Evolutionary conservation across 1,139 yeast species (phyloP), one percentile per base, ranked within the genome.

Genomic region (Yamadazyma mexicana): DNA sequence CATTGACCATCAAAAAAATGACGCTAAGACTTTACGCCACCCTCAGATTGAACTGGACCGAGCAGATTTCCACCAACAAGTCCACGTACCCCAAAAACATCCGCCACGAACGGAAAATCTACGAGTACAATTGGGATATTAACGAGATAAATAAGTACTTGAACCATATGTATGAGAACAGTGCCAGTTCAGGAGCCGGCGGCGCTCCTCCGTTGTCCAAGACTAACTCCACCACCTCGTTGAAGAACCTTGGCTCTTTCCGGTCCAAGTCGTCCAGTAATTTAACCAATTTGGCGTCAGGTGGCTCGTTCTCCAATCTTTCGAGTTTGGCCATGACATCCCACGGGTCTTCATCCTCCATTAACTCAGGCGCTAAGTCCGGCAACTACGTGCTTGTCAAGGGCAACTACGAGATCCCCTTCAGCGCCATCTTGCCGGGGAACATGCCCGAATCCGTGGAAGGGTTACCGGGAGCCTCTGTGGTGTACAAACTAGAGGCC

Each of bases 381-480:
- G 34, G 37, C 3, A 43, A 44, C 35, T 61, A 58, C 43, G 61
- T 70, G 2, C 59, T 85, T 38, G 71, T 73, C 0, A 80, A 74
- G 46, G 98, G 98, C 1, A 88, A 87, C 58, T 89, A 92, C 58
- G 95, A 87, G 56, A 78, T 92, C 51, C 98, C 98, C 0, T 92
- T 92, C 57, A 83, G 85, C 47, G 77, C 94, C 1, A 75, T 89
- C 22, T 58, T 92, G 14, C 97, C 97, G 0, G 98, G 98, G 0
- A 75, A 80, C 29, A 73, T 87, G 41, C 83, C 89, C 0, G 98
- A 92, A 61, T 83, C 95, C 23, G 83, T 92, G 7, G 97, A 91
- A 58, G 97, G 97, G 2, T 70, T 89, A 37, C 91, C 91, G 1
- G 89, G 92, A 16, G 95, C 89, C 12, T 78, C 87, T 3, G 74